Conservation (phyloP, 768 basidiomycete genomes). For the Hypsizygus marmoreus region DNA sequence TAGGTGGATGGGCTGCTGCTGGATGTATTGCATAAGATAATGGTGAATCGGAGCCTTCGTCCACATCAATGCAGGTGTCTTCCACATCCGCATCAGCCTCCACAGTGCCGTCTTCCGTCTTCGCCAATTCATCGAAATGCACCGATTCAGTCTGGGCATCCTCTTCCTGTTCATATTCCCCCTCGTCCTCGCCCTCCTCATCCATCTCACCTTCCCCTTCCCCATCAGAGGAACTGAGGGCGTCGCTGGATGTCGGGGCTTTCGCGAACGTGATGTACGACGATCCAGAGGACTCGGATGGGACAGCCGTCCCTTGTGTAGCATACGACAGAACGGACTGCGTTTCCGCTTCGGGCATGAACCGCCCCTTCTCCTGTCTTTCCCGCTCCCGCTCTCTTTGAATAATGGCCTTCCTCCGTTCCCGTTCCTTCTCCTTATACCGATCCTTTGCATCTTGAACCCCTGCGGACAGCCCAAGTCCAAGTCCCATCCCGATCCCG, state of each 20-base stretch:
- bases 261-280: no score
- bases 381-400: no score
- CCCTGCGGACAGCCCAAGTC: slow-evolving; percentile 5
- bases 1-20: neutral
- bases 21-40: neutral
- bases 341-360: no score
- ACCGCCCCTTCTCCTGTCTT: no score
- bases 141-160: no score
- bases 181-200: slow-evolving; percentile 9
- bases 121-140: no score
- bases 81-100: neutral
- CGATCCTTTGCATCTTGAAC: slow-evolving; percentile 11
- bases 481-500: slow-evolving; percentile 6
- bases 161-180: slow-evolving; percentile 9
- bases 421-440: neutral
- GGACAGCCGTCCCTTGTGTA: no score
- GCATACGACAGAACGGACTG: no score
- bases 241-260: no score
- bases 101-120: no score
- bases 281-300: no score
- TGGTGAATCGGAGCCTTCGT: slow-evolving; percentile 6
- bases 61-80: slow-evolving; percentile 7
- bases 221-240: no score
- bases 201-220: slow-evolving; percentile 9
- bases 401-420: slow-evolving; percentile 1